These are phyloP conservation scores for Vitis hybrid DNA, from an alignment of 177 flowering plant species.

Conservation along the genomic window DNA sequence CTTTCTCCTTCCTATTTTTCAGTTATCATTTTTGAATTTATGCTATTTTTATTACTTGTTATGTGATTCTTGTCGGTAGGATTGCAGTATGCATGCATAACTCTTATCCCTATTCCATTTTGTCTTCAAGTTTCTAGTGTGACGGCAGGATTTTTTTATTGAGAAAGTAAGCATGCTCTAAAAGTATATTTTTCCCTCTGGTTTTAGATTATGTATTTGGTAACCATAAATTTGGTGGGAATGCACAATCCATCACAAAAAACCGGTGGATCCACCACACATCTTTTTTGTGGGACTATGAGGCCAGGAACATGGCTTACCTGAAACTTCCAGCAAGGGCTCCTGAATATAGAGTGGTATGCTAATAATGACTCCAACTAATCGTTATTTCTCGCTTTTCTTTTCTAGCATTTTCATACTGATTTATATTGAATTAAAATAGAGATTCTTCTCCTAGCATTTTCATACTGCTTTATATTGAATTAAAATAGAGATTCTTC, in stretches of 20 bases:
- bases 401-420: not conserved
- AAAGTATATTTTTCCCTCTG: not conserved
- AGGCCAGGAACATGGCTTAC: constrained; percentile 72
- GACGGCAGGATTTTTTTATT: not conserved
- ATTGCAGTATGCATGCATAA: not conserved
- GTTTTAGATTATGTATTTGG: constrained; percentile 87
- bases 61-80: not conserved
- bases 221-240: constrained; percentile 84
- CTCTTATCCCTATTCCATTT: not conserved
- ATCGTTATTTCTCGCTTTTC: not conserved
- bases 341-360: constrained; percentile 81
- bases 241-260: constrained; percentile 90
- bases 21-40: too few relatives aligned
- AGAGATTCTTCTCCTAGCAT: too few relatives aligned
- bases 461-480: too few relatives aligned
- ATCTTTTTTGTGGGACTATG: constrained; percentile 89
- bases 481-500: not conserved
- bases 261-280: constrained; percentile 91
- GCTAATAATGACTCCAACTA: not conserved
- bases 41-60: not conserved
- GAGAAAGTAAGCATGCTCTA: not conserved
- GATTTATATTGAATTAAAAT: not conserved
- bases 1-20: not conserved
- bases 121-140: not conserved
- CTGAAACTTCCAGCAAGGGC: constrained; percentile 61